These are phyloP conservation scores for Penicillium flavigenum DNA, from an alignment of 495 filamentous ascomycete species.

Conservation along the genomic window DNA sequence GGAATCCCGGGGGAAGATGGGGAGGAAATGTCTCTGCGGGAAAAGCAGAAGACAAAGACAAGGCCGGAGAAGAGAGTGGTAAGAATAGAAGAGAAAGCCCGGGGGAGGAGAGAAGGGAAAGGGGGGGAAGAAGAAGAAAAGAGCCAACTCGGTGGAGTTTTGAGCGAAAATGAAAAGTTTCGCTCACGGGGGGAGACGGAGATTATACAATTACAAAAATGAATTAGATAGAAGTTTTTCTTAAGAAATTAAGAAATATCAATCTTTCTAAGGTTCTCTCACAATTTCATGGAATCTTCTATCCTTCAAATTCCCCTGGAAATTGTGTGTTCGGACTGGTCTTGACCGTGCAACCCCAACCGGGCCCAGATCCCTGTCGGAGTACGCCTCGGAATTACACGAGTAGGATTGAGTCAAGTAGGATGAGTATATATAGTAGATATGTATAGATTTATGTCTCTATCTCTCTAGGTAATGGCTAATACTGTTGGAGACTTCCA, in stretches of 20 bases:
- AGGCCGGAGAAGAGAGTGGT: constrained; percentile 27
- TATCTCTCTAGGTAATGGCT: neutral
- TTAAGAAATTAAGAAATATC: neutral
- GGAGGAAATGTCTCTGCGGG: constrained; percentile 36
- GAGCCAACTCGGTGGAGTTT: constrained; percentile 35
- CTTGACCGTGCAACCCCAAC: constrained; percentile 27
- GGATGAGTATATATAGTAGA: neutral
- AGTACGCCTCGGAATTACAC: neutral
- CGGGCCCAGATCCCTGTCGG: constrained; percentile 18
- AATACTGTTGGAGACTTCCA: neutral
- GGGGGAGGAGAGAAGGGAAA: constrained; percentile 28
- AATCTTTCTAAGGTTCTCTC: neutral
- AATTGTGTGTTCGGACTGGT: constrained; percentile 15
- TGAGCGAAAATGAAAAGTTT: constrained; percentile 40
- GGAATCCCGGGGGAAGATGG: constrained; percentile 20
- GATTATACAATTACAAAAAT: constrained; percentile 14
- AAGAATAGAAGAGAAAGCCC: constrained; percentile 30
- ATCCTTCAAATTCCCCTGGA: constrained; percentile 12
- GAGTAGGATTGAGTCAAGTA: neutral
- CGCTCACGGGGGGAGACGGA: constrained; percentile 28
- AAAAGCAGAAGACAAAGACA: constrained; percentile 39
- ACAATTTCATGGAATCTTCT: constrained; percentile 4
- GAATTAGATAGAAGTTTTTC: neutral
- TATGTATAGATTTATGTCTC: neutral
- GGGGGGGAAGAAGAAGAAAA: constrained; percentile 26